Evolutionary conservation across 2,329 filamentous ascomycete genomes (phyloP), one percentile per base, ranked within the genome.

Genomic region (Colletotrichum nymphaeae): DNA sequence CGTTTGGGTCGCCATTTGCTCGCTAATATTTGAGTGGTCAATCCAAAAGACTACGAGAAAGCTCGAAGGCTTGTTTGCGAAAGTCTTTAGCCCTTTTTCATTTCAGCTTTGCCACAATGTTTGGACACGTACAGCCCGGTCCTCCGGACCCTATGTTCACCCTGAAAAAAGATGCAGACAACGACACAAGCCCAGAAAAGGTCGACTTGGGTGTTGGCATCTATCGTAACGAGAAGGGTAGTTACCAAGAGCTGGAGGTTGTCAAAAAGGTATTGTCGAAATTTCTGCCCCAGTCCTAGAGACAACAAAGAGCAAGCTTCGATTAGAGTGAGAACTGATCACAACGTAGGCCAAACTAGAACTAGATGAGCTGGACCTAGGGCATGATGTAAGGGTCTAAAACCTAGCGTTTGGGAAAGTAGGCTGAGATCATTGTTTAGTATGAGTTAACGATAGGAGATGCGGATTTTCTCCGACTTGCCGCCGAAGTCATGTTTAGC

Each of bases 41-140:
- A 5, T 5, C 4, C 22, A 6, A 59, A 37, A 14, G 4, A 11
- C 1, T n/a, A 14, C 6, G 5, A 59, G 1, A 12, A 37, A 37
- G 1, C 14, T 37, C 1, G n/a, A 7, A 9, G 12, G 7, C 19
- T 53, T 24, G 8, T 28, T 55, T 16, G n/a, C 46, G 9, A 28
- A n/a, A 16, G 6, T 9, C 24, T 12, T 24, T 16, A 9, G 12
- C 14, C 8, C 19, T 26, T 37, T 22, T n/a, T 28, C 28, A 4
- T 9, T 24, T 14, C 37, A 46, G 6, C 24, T 59, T 24, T 3
- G 63, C 6, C 46, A 70, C 55, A 2, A 70, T 66, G 88, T 88
- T 83, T 64, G 87, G 84, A 73, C 87, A 89, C 77, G 73, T 90
- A 32, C 79, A 69, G 37, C 35, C 67, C 16, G 67, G 67, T 6